Evolutionary conservation across 208 protist species (phyloP), one percentile per base, ranked within the genome.

Genomic region (Herpetomonas muscarum): DNA sequence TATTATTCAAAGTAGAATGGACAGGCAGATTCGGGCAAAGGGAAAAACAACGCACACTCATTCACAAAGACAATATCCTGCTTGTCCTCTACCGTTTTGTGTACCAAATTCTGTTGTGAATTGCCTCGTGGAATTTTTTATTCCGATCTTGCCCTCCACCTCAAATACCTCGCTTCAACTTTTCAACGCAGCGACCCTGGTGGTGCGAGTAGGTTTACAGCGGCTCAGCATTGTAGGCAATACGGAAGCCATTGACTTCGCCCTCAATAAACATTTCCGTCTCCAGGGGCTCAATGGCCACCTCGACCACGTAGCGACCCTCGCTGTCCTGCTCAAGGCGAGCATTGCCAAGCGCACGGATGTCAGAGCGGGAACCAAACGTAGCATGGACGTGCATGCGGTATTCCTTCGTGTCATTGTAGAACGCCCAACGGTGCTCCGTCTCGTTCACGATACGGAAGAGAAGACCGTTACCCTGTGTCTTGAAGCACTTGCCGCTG

Each of bases 211-310:
- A 31, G 10, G 31, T 26, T 31, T 76, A 55, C 1, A 69, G 26
- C 31, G 74, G 70, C 60, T 85, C 61, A 15, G 80, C 84, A 44
- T 74, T 68, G 62, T 86, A 86, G 15, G 61, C 47, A 30, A 77
- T 56, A 44, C 74, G 78, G 70, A 85, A 92, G 15, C 84, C 80
- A 42, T 92, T 87, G 2, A 88, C 80, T 13, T 71, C 62, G 25
- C 79, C 84, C 10, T 73, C 52, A 61, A 92, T 74, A 34, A 88
- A 88, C 80, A 88, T 92, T 32, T 81, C 78, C 10, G 79, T 87
- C 22, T 69, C 22, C 22, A 58, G 52, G 12, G 79, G 84, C 13
- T 74, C 62, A 17, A 92, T 64, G 12, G 70, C 70, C 17, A 81
- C 70, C 61, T 81, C 70, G 0, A 78, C 73, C 1, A 86, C 41